Conservation (phyloP, 768 basidiomycete genomes). For the Trametes punicea region DNA sequence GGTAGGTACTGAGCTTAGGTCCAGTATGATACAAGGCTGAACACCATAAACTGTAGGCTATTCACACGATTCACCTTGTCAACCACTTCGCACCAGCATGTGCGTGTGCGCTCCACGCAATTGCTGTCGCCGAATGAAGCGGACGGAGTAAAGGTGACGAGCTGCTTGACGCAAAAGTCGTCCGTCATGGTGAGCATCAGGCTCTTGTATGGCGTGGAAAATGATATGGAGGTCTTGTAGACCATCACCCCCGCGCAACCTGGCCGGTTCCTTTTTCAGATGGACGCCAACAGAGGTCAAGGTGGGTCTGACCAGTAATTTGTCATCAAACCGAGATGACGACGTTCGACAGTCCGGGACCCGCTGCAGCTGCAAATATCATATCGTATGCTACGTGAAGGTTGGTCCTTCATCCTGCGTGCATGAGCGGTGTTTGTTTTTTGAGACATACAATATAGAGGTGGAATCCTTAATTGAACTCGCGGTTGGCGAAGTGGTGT, state of each 20-base stretch:
- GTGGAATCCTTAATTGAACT: conserved; percentile 59
- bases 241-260: conserved; percentile 73
- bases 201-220: conserved; percentile 4
- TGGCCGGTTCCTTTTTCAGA: conserved; percentile 75
- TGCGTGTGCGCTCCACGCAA: conserved; percentile 66
- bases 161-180: conserved; percentile 44
- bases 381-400: conserved; percentile 82
- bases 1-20: conserved; percentile 41
- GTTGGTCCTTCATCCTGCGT: conserved; percentile 35
- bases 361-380: conserved; percentile 60
- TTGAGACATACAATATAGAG: conserved; percentile 40
- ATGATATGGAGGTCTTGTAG: conserved; percentile 38
- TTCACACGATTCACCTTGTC: conserved; percentile 91
- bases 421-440: background rate
- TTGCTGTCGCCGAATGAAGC: conserved; percentile 46
- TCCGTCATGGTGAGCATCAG: conserved; percentile 44
- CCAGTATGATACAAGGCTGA: background rate
- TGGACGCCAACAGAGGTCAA: conserved; percentile 62
- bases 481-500: conserved; percentile 42
- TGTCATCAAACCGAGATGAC: background rate
- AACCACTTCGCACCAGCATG: conserved; percentile 69
- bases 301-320: conserved; percentile 36
- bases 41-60: conserved; percentile 45
- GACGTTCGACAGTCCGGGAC: conserved; percentile 48
- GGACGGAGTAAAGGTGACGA: conserved; percentile 50